Conservation (phyloP, 1,284 basidiomycete genomes). For the Leccinum subrobustum region DNA sequence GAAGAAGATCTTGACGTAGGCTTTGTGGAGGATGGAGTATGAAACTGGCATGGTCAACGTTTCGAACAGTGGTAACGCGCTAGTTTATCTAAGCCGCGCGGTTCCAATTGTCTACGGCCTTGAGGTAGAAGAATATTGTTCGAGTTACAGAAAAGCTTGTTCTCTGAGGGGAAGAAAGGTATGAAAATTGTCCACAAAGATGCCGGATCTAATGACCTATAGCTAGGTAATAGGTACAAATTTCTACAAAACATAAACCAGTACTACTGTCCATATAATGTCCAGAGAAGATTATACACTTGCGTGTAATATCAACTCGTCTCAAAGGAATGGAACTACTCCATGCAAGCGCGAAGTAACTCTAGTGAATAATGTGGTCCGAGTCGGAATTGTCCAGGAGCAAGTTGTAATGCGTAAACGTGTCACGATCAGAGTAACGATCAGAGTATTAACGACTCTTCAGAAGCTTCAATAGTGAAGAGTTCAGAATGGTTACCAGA, state of each 20-base stretch:
- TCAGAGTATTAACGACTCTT: background rate
- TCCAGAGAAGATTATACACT: conserved; percentile 9
- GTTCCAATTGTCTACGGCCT: background rate
- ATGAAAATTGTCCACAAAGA: background rate
- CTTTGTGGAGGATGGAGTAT: conserved; percentile 51
- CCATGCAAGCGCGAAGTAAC: conserved; percentile 4
- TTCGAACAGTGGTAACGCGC: background rate
- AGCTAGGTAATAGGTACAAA: background rate
- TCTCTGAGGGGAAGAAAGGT: background rate
- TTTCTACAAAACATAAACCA: conserved; percentile 2
- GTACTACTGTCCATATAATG: conserved; percentile 10
- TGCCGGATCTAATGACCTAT: background rate
- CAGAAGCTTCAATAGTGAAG: conserved; percentile 20
- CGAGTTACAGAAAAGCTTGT: background rate
- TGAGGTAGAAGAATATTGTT: background rate
- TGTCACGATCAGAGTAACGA: background rate
- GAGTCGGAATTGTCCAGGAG: conserved; percentile 1
- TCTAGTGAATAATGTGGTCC: background rate
- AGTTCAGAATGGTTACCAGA: conserved; percentile 19
- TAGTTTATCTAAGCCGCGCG: background rate
- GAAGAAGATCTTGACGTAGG: conserved; percentile 66
- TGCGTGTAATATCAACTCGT: background rate
- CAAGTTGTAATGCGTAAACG: background rate
- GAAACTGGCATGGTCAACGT: conserved; percentile 34
- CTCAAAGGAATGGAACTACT: conserved; percentile 8